phyloP scores from a whole-genome alignment of 1,284 basidiomycete species.

The Austropuccinia psidii region DNA sequence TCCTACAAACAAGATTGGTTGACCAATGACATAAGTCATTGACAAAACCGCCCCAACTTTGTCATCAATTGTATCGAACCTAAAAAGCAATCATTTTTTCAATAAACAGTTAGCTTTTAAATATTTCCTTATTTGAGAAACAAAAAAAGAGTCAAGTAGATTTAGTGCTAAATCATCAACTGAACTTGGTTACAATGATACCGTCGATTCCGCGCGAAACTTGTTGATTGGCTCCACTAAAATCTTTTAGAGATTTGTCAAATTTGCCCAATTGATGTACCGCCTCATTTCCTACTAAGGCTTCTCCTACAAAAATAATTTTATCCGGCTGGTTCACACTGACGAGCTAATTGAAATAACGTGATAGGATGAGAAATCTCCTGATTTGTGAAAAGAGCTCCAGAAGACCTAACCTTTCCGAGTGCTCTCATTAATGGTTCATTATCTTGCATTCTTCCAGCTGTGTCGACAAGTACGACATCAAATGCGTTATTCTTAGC shows the following conservation, averaged over 20 bases:
- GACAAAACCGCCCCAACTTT: conserved; percentile 91
- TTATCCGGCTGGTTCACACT: conserved; percentile 87
- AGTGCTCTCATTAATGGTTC: conserved; percentile 97
- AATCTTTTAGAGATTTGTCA: conserved; percentile 80
- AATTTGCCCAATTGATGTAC: conserved; percentile 92
- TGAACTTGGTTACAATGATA: conserved; percentile 77
- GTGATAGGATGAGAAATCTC: no score
- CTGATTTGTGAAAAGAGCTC: not conserved
- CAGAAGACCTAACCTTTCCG: conserved; percentile 72
- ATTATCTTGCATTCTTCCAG: conserved; percentile 98
- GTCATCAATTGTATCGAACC: conserved; percentile 89
- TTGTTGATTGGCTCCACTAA: conserved; percentile 56
- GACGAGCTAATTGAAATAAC: conserved; percentile 69
- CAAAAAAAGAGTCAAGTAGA: not conserved
- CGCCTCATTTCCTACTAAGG: conserved; percentile 90
- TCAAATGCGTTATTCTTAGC: conserved; percentile 78
- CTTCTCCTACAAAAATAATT: conserved; percentile 92
- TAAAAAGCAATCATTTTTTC: not conserved
- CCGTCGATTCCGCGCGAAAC: conserved; percentile 85
- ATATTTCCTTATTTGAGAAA: not conserved
- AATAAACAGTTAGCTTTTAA: not conserved
- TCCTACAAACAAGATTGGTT: conserved; percentile 91
- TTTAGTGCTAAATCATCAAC: not conserved
- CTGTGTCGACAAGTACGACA: conserved; percentile 90
- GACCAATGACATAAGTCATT: conserved; percentile 95